Evolutionary conservation across 1,139 yeast species (phyloP).

Genomic region (Taiozyma sp.): DNA sequence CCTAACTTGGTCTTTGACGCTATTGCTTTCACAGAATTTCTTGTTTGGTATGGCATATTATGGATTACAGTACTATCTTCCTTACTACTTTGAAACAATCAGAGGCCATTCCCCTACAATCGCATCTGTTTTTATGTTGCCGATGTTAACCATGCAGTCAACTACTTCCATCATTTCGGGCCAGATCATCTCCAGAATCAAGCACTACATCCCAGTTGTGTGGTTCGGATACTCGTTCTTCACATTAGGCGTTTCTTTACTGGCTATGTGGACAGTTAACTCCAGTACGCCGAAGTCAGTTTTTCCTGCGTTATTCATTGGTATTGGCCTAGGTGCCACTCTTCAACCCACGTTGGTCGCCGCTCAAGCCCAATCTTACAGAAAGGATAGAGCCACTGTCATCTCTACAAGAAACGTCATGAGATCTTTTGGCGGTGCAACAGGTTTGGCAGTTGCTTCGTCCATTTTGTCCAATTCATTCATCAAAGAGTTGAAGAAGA

Average conservation of each 20-base stretch:
- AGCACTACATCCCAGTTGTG: conserved; percentile 40
- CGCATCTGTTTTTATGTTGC: conserved; percentile 38
- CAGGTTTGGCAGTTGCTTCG: conserved; percentile 44
- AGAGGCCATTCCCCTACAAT: conserved; percentile 35
- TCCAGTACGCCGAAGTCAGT: conserved; percentile 33
- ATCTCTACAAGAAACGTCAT: conserved; percentile 50
- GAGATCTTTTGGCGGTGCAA: conserved; percentile 51
- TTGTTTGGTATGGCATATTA: conserved; percentile 45
- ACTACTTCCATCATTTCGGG: conserved; percentile 39
- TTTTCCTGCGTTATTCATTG: conserved; percentile 37
- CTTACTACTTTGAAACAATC: conserved; percentile 50
- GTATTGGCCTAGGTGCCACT: conserved; percentile 46
- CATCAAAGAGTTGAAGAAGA: not conserved
- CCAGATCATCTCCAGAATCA: conserved; percentile 36
- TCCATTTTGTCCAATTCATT: conserved; percentile 26
- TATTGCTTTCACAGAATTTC: conserved; percentile 40
- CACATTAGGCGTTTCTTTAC: conserved; percentile 30
- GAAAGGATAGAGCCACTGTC: conserved; percentile 51
- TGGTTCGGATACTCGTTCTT: conserved; percentile 40
- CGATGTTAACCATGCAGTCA: conserved; percentile 41
- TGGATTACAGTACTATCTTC: conserved; percentile 20
- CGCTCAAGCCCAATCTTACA: conserved; percentile 46
- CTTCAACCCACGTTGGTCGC: conserved; percentile 57
- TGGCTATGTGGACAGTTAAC: conserved; percentile 27
- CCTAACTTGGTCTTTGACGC: conserved; percentile 28